Base-by-base conservation (phyloP, 768 basidiomycete species). In the Tylopilus intermedius region DNA sequence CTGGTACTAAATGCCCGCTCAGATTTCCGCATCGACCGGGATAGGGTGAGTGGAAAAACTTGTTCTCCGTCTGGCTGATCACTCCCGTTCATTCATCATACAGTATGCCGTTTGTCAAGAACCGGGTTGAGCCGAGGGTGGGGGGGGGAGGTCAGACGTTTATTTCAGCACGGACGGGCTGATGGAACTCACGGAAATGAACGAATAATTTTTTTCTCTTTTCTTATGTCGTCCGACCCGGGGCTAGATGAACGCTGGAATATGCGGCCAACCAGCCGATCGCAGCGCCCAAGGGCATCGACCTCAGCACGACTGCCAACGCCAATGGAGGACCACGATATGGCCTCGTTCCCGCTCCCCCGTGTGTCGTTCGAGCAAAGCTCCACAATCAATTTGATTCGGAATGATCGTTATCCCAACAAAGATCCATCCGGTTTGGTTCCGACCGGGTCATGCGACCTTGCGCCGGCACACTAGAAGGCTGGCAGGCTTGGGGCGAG, bases 121-220 rank as follows among this genome's bases (percentile, higher is more conserved):
- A 42, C 41, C 21, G 44, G 26, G 45, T 47, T 2, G 45, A 57
- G 43, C 54, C 45, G 45, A 55, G 22, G 38, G 37, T 38, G n/a
- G 1, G 14, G n/a, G 38, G 35, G 15, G 38, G 38, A 54, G 62
- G 49, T 56, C 54, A 49, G 65, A 50, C 46, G 15, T 54, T 59
- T 65, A 57, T 65, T 67, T 64, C 60, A 56, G 48, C 43, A 38
- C 40, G 27, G 54, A 64, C 48, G 35, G 45, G 30, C 47, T 56
- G 56, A 61, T 61, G 56, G 49, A 42, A 51, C 47, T 46, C 49
- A 43, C 64, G 64, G 64, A 65, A 67, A 65, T 65, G 65, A 65
- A 67, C 14, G 49, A 62, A 62, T 53, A 57, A 66, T 33, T 60
- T 64, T 65, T 65, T 65, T 54, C 45, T 30, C 57, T 55, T 56